Base-by-base conservation (phyloP, 2,329 filamentous ascomycete species). In the Claviceps purpurea region DNA sequence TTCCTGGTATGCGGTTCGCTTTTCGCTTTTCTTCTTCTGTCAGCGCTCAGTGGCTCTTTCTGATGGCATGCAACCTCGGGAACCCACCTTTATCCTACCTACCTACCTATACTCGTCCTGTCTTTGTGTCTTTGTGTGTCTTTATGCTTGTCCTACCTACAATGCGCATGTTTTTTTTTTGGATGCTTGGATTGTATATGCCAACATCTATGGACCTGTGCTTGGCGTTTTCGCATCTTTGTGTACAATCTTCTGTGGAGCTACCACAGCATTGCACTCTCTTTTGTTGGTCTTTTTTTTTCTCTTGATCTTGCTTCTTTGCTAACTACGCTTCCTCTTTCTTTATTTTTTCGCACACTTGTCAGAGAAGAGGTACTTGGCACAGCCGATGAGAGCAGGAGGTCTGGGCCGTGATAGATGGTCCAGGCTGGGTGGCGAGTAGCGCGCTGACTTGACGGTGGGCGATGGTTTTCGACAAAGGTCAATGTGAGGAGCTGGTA, bases 151-250 rank as follows among this genome's bases (percentile, higher is more conserved):
- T 26, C 16, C 14, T 41, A 34, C 26, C 6, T 49, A 22, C 8
- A 37, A 24, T 37, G 39, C 24, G 24, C 16, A 30, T 34, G 22
- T 49, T 52, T 42, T 20, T 11, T 8, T 20, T 42, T 24, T 52
- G 51, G 51, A 49, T 49, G 22, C 11, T 24, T 42, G 30, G 30
- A 34, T 34, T 4, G 30, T 34, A 2, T 34, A 11, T 34, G 3
- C 30, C 30, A 20, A 20, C 26, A 45, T 34, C 45, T 30, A 20
- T 40, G 37, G n/a, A 40, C 26, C 43, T 49, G 30, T 53, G 22
- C 34, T 52, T 50, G 51, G 51, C 51, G 42, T 47, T 52, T 50
- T 49, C n/a, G 39, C 30, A 34, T 34, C 20, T 40, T 34, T 22
- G 34, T 41, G 13, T 40, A 37, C 30, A 37, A 47, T 34, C 16